Base-by-base conservation (phyloP, 1,139 yeast genomes). In the Candida sojae region DNA sequence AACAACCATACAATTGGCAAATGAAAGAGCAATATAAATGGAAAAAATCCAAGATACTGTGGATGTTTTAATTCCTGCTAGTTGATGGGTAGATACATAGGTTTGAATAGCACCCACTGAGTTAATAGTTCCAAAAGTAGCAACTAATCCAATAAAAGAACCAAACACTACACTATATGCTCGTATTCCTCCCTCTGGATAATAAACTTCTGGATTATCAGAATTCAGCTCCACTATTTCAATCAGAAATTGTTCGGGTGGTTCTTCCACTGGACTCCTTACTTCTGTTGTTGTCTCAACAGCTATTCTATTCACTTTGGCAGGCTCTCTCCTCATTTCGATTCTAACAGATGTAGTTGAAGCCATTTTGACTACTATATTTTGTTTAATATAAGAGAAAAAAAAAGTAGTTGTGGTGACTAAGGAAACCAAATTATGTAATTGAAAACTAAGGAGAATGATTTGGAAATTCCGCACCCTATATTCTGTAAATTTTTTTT, bases 11-110 rank as follows among this genome's bases (percentile, higher is more conserved):
- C 74, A 72, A 23, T 64, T 57, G 5, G 66, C 61, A 49, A 66
- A 71, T 29, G 71, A 56, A 25, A 71, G 53, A 25, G 66, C 62
- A 48, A 68, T 54, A 50, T 67, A 70, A 34, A 72, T 61, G 23
- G 76, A 70, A 47, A 72, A 72, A 29, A 72, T 66, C 77, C 77
- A 71, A 6, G 75, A 66, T 17, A 59, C 45, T 1, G 62, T 55
- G 8, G 61, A 53, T 5, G 62, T 51, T 29, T 48, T 28, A 8
- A 59, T 58, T 31, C 51, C 53, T 1, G 60, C 60, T 42, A 70
- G 56, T 51, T 70, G 75, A 54, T 70, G 73, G 23, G 58, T 55
- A 4, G 73, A 60, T 6, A 70, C 56, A 46, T 70, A 69, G 3
- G 72, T 59, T 50, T 70, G 73, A 32, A 70, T 66, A 4, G 71